Evolutionary conservation across 306 rosid species (phyloP), one percentile per base, ranked within the genome.

Genomic region (Hylodesmum podocarpum): DNA sequence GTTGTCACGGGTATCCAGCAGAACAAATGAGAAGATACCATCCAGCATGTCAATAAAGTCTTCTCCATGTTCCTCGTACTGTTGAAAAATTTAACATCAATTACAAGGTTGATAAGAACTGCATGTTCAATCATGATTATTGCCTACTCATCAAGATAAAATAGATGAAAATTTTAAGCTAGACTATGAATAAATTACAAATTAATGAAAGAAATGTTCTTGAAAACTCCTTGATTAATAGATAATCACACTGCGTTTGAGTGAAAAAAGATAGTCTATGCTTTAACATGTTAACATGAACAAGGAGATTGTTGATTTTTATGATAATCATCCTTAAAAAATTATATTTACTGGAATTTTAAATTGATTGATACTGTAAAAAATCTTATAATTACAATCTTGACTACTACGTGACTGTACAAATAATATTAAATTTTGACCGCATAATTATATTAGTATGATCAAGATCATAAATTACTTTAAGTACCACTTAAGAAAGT

Each of bases 51-150:
- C 96, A 75, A 96, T 87, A 73, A 89, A 96, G 68, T 82, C 81
- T 22, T 92, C 99, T 31, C 98, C 99, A 84, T 79, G 49, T 72
- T 92, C 99, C 85, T 96, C 99, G 19, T 96, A 96, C 98, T 92
- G 59, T 64, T 18, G 1, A 81, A 70, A 12, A 76, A 3, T 49
- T 66, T 40, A 76, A 41, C 7, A 75, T 59, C 13, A 87, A 51
- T 16, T 44, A 73, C 55, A 39, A 11, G 13, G 4, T 47, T 16
- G 41, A 4, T 62, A 41, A 68, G 16, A 55, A 33, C 49, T 49
- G 21, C 65, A 22, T 12, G 14, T 43, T 50, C 25, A 57, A 34
- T 43, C 75, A 40, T 41, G 47, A 73, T 57, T 31, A 19, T 19
- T 46, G 5, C 21, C 10, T 41, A 43, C 14, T 43, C 18, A 43